These are phyloP conservation scores for Euphorbia celastroides DNA, from an alignment of 441 rosid species.

Conservation along the genomic window DNA sequence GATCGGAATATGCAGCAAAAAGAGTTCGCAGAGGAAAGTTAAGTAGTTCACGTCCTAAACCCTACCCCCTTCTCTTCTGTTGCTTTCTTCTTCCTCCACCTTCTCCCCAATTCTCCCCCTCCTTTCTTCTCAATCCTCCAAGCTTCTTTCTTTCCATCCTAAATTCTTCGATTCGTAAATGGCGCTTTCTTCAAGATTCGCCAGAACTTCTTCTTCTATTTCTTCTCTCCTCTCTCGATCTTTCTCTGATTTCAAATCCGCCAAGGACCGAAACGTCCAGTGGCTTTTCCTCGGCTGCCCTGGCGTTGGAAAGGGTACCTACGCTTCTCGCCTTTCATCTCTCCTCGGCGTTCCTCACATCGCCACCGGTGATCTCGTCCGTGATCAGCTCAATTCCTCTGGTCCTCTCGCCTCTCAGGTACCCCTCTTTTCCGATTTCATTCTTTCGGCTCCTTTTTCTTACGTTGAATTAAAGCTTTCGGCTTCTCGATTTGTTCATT, in stretches of 20 bases:
- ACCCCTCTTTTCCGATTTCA: not conserved
- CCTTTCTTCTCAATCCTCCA: too few species aligned
- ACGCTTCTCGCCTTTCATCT: conserved; percentile 76
- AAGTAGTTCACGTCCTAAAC: too few species aligned
- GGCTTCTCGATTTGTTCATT: not conserved
- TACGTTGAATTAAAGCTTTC: not conserved
- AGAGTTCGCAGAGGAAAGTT: too few species aligned
- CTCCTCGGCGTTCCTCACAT: conserved; percentile 89
- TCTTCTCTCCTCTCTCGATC: conserved; percentile 18
- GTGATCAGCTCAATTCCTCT: conserved; percentile 75
- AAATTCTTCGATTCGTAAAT: conserved; percentile 18
- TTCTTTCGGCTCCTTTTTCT: not conserved
- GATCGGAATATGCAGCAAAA: too few species aligned
- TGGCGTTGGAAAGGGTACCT: conserved; percentile 97
- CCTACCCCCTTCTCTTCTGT: too few species aligned
- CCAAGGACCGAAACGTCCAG: conserved; percentile 47
- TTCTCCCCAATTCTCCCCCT: not conserved
- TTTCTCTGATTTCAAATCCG: conserved; percentile 30
- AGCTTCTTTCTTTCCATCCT: not conserved
- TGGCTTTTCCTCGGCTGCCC: conserved; percentile 99
- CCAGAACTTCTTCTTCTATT: conserved; percentile 21
- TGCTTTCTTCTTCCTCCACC: not conserved
- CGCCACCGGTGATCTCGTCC: conserved; percentile 96
- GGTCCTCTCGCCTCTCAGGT: conserved; percentile 83
- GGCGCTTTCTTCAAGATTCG: conserved; percentile 30